Evolutionary conservation across 2,329 filamentous ascomycete species (phyloP), one percentile per base, ranked within the genome.

Genomic region (Pseudogymnoascus sp.): DNA sequence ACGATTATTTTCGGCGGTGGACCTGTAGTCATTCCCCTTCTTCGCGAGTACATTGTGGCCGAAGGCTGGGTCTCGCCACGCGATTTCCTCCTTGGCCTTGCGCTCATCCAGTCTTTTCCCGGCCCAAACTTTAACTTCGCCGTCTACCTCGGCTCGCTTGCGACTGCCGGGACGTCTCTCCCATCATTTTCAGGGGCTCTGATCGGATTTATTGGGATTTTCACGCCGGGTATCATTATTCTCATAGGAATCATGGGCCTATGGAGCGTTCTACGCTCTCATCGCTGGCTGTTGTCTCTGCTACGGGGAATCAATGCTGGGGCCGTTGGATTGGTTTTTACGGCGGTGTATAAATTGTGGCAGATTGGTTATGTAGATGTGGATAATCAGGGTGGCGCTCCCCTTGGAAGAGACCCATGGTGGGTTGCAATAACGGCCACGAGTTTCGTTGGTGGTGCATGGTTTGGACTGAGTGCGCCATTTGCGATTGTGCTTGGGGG

Each of bases 51-150:
- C 65, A 75, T 90, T 34, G 87, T 90, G 0, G 77, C 79, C 0
- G 84, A 86, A 25, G 84, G 85, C 5, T 91, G 87, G 87, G 86
- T 91, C 0, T 82, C 79, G 0, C 77, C 85, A 0, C 80, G 88
- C 3, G 85, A 91, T 69, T 90, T 91, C 68, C 75, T 91, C 0
- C 82, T 90, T 57, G 88, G 87, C 0, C 80, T 91, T 0, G 88
- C 87, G 6, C 78, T 91, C 59, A 86, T 84, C n/a, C 87, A 91
- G 71, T 80, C 85, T 0, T 87, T 90, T 61, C 87, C 88, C 0
- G 83, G 83, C 0, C 83, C 83, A 0, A 82, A 83, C 64, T 81
- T 82, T 72, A 82, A 82, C 68, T 85, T 85, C 63, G 81, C 81
- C 0, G 81, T 85, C 0, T 85, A 78, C 61, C 73, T 86, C 0